Conservation (phyloP, 306 rosid genomes). For the Cicer pinnatifidum region DNA sequence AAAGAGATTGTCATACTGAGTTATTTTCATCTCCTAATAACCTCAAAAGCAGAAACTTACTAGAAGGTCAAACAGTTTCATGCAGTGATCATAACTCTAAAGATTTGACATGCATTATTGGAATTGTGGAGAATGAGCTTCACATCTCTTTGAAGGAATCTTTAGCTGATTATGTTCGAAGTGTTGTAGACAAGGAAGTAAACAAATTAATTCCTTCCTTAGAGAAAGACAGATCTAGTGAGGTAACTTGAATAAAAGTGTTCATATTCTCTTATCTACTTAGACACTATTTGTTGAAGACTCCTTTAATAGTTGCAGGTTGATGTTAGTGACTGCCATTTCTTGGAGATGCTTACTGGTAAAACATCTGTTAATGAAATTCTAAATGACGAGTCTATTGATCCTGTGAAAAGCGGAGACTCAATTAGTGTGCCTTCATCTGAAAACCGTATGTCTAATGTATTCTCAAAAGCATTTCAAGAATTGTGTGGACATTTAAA, state of each 20-base stretch:
- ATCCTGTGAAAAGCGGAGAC: slow-evolving; percentile 43
- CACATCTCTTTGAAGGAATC: slow-evolving; percentile 65
- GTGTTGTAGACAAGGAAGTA: slow-evolving; percentile 64
- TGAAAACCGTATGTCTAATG: slow-evolving; percentile 53
- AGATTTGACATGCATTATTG: slow-evolving; percentile 57
- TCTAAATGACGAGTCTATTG: slow-evolving; percentile 41
- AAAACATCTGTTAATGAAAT: slow-evolving; percentile 41
- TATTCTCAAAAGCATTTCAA: slow-evolving; percentile 63
- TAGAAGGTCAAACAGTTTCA: slow-evolving; percentile 45
- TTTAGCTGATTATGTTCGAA: slow-evolving; percentile 54
- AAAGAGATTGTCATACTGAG: slow-evolving; percentile 45
- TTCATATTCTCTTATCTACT: slow-evolving; percentile 27
- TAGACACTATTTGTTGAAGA: slow-evolving; percentile 31
- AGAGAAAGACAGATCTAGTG: slow-evolving; percentile 43
- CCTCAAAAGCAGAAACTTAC: slow-evolving; percentile 42
- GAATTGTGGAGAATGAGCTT: slow-evolving; percentile 72
- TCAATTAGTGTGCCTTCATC: slow-evolving; percentile 42
- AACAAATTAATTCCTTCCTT: slow-evolving; percentile 45
- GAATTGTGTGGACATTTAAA: slow-evolving; percentile 52
- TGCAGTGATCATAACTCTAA: slow-evolving; percentile 37
- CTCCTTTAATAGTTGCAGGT: slow-evolving; percentile 59
- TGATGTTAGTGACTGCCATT: slow-evolving; percentile 40
- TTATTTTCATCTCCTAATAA: slow-evolving; percentile 45
- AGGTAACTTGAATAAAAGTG: slow-evolving; percentile 55
- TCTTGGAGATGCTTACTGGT: slow-evolving; percentile 45